Evolutionary conservation across 768 basidiomycete genomes (phyloP).

Genomic region (Pholiota microspora): DNA sequence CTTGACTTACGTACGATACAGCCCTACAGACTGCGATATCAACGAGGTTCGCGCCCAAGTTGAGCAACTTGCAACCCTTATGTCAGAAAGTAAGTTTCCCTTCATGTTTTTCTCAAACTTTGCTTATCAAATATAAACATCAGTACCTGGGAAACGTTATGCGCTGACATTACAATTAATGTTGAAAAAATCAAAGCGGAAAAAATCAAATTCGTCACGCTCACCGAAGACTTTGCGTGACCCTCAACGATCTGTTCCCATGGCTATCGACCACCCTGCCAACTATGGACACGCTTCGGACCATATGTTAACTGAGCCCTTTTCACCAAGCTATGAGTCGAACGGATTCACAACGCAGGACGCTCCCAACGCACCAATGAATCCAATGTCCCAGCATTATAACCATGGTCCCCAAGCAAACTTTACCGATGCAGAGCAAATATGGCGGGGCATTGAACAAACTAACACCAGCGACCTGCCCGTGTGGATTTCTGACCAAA

Average conservation of each 20-base stretch:
- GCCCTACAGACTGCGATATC: constrained; percentile 82
- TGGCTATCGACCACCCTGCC: constrained; percentile 42
- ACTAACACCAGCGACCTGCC: constrained; percentile 73
- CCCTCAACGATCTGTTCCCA: constrained; percentile 43
- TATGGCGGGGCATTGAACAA: constrained; percentile 75
- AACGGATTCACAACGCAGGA: constrained; percentile 26
- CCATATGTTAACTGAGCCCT: constrained; percentile 44
- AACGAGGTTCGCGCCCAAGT: constrained; percentile 72
- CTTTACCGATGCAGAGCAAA: constrained; percentile 56
- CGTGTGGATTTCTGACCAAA: constrained; percentile 86
- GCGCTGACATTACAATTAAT: constrained; percentile 88
- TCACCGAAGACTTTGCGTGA: constrained; percentile 64
- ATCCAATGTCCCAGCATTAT: constrained; percentile 25
- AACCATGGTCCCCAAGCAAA: constrained; percentile 25
- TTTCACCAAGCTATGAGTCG: constrained; percentile 57
- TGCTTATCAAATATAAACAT: neutral
- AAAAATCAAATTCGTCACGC: constrained; percentile 52
- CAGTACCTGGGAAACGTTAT: constrained; percentile 92
- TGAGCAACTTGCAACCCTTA: constrained; percentile 70
- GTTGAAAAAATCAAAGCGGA: constrained; percentile 73
- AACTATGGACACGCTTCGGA: constrained; percentile 27
- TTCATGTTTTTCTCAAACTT: neutral
- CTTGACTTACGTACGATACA: constrained; percentile 24
- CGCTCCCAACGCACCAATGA: constrained; percentile 18
- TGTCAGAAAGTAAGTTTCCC: constrained; percentile 68